A percentile compares a stretch with the other conserved stretches of the same genome.
Evolutionary conservation across 2,329 filamentous ascomycete genomes (phyloP).

Genomic region (Xylogone sp.): DNA sequence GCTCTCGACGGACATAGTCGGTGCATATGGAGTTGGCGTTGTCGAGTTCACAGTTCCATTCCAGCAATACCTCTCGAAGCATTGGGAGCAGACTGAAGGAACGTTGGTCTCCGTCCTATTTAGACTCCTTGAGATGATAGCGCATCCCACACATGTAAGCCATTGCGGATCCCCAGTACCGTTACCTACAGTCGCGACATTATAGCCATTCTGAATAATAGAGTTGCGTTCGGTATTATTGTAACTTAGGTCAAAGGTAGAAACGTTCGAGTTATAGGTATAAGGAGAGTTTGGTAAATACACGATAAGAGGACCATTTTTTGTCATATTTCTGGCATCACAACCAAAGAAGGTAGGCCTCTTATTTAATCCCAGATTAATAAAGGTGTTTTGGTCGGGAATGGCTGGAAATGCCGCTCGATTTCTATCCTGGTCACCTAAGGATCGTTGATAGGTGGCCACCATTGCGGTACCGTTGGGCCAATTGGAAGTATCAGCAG

Average conservation of each 20-base stretch:
- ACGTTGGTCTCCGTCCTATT: constrained; percentile 21
- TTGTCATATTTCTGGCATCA: constrained; percentile 8
- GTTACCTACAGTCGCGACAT: constrained; percentile 34
- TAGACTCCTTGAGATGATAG: constrained; percentile 26
- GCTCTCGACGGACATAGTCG: neutral
- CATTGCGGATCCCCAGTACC: constrained; percentile 23
- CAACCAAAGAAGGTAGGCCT: constrained; percentile 41
- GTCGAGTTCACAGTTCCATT: constrained; percentile 2
- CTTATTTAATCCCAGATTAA: constrained; percentile 25
- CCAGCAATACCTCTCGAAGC: constrained; percentile 35
- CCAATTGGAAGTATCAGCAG: constrained; percentile 36
- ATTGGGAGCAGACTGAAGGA: constrained; percentile 28
- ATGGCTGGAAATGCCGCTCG: constrained; percentile 40
- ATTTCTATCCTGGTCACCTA: constrained; percentile 5
- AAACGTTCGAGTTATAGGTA: constrained; percentile 28
- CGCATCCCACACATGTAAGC: constrained; percentile 39
- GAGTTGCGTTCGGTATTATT: constrained; percentile 1
- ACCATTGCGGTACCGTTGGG: constrained; percentile 41
- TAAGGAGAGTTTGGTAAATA: constrained; percentile 39
- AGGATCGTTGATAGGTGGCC: constrained; percentile 20
- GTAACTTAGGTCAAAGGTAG: constrained; percentile 31
- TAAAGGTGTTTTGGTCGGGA: constrained; percentile 30
- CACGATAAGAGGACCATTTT: constrained; percentile 9
- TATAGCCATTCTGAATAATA: constrained; percentile 37
- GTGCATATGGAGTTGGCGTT: neutral